phyloP scores from a whole-genome alignment of 2,329 filamentous ascomycete genomes.

The Cercospora brassicicola region DNA sequence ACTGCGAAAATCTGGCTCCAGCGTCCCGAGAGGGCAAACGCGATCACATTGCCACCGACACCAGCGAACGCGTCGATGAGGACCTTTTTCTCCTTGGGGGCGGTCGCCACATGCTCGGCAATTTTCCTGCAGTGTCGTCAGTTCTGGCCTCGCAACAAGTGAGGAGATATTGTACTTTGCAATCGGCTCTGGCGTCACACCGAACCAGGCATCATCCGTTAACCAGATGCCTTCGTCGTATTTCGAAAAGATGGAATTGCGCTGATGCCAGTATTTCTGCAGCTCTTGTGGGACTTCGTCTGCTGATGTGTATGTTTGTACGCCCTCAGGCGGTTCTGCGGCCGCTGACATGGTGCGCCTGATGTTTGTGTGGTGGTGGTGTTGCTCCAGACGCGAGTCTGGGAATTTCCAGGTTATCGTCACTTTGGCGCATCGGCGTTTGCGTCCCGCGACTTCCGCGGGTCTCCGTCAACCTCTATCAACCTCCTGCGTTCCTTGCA shows the following conservation, averaged over 20 bases:
- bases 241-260: conserved; percentile 79
- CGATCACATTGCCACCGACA: conserved; percentile 89
- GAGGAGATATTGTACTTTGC: conserved; percentile 63
- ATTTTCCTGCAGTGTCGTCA: conserved; percentile 64
- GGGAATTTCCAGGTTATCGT: too few relatives aligned
- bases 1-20: conserved; percentile 87
- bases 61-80: conserved; percentile 89
- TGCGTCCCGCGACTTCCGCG: background rate
- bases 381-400: too few relatives aligned
- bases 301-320: conserved; percentile 71
- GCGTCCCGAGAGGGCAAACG: conserved; percentile 77
- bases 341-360: conserved; percentile 18
- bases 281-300: conserved; percentile 78
- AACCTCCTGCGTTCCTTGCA: background rate
- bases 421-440: background rate
- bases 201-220: conserved; percentile 95
- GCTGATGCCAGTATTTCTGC: conserved; percentile 89
- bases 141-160: background rate
- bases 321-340: conserved; percentile 57
- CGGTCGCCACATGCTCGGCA: conserved; percentile 66
- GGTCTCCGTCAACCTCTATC: background rate
- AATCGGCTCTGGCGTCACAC: conserved; percentile 89
- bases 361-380: background rate
- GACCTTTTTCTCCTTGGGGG: conserved; percentile 58
- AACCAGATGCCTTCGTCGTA: conserved; percentile 88